Evolutionary conservation across 202 grass and related monocot species (phyloP), one percentile per base, ranked within the genome.

Genomic region (Saccharum hybrid): DNA sequence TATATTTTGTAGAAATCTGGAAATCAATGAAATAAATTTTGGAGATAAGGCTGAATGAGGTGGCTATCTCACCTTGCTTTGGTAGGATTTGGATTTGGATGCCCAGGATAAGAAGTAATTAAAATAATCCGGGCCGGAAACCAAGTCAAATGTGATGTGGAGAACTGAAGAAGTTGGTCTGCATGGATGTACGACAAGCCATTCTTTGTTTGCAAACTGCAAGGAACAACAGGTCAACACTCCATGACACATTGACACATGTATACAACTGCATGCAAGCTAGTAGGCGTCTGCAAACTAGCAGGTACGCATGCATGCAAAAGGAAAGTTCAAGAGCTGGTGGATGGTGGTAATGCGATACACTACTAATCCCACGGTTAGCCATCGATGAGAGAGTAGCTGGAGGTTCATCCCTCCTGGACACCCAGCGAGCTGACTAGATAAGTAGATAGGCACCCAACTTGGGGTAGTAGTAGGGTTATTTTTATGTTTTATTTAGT

Each of bases 121-220:
- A 70, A 75, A 71, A 52, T 45, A 82, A 63, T 7, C 10, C 12
- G 1, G 19, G 6, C 5, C 16, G 0, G 40, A 82, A 72, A 16
- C 42, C 0, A 1, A 74, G 77, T 81, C 76, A 80, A 84, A 64
- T 85, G 87, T 42, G 63, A 88, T 46, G 64, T 10, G 87, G 82
- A 23, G 82, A 89, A 71, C 46, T 2, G 82, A 85, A 67, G 0
- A 22, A 37, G 77, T 4, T 73, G 52, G 18, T 56, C 16, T 42
- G 46, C 51, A 48, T 10, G 26, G 54, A 54, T 54, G 51, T 54
- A 7, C 19, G 5, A 40, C 61, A 22, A 6, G 2, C 64, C 63
- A 10, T n/a, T n/a, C n/a, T n/a, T n/a, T n/a, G n/a, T n/a, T n/a
- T n/a, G n/a, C n/a, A n/a, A n/a, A n/a, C n/a, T n/a, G n/a, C n/a